These are phyloP conservation scores for Petunia axillaris DNA, from an alignment of 257 asterid species.

Conservation along the genomic window DNA sequence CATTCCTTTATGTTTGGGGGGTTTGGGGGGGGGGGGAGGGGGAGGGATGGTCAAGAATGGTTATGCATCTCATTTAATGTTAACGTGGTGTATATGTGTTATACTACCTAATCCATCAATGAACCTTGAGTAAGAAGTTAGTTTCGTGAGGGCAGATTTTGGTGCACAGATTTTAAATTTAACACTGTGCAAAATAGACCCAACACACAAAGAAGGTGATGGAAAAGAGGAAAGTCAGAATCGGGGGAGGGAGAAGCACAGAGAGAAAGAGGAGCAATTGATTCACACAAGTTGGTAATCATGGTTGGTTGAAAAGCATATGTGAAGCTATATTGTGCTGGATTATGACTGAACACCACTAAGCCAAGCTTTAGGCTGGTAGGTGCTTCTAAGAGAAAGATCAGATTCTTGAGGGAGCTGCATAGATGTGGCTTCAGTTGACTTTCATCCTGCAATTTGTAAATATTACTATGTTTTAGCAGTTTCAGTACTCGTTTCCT, in stretches of 20 bases:
- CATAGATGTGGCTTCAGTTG: not conserved
- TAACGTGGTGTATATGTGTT: not conserved
- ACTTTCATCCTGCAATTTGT: not conserved
- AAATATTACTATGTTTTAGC: constrained; percentile 3
- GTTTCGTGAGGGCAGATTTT: not conserved
- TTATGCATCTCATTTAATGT: not conserved
- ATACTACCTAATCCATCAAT: constrained; percentile 8
- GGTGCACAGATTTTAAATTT: not conserved
- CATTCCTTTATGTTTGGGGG: too few relatives aligned
- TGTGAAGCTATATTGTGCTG: not conserved
- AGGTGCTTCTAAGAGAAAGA: constrained; percentile 1
- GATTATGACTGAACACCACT: not conserved
- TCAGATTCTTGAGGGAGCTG: constrained; percentile 6
- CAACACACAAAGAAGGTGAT: not conserved
- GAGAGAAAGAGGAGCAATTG: not conserved
- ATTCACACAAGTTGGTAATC: not conserved
- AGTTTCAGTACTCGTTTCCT: not conserved
- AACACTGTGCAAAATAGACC: not conserved
- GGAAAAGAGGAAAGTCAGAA: not conserved
- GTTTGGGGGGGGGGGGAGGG: too few relatives aligned
- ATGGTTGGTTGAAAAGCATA: not conserved
- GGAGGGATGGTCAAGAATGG: too few relatives aligned
- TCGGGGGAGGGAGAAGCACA: not conserved
- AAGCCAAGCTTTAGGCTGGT: not conserved
- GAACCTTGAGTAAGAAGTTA: not conserved